Percentiles rank a stretch among this genome's conserved stretches.
These are phyloP conservation scores for Endothia cerciana DNA, from an alignment of 2,329 filamentous ascomycete species.

Conservation along the genomic window DNA sequence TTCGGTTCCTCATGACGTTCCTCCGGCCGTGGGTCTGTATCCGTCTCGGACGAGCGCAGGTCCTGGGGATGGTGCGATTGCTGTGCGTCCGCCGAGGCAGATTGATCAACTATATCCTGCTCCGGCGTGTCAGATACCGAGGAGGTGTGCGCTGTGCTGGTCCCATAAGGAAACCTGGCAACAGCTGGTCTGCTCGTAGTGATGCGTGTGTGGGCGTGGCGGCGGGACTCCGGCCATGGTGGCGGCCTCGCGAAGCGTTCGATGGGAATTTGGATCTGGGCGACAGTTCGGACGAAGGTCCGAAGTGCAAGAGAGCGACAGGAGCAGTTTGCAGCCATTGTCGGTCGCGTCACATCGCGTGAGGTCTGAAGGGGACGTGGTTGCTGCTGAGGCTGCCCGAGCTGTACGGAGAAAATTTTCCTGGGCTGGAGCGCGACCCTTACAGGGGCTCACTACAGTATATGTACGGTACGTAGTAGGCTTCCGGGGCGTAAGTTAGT, in stretches of 20 bases:
- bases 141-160: not conserved
- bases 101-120: not conserved
- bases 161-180: not conserved
- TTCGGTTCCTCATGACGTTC: not conserved
- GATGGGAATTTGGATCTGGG: slow-evolving; percentile 42
- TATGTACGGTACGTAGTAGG: not conserved
- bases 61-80: not conserved
- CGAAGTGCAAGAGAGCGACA: slow-evolving; percentile 51
- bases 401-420: slow-evolving; percentile 7
- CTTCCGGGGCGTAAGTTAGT: too few species aligned
- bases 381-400: not conserved
- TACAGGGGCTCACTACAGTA: not conserved
- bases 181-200: not conserved
- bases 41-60: not conserved
- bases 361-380: not conserved
- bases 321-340: slow-evolving; percentile 39
- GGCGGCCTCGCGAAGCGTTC: slow-evolving; percentile 2
- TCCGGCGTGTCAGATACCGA: not conserved
- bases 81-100: not conserved
- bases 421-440: not conserved
- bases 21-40: not conserved
- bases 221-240: slow-evolving; percentile 16
- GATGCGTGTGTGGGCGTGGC: not conserved
- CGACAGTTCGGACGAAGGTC: slow-evolving; percentile 53
- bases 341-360: not conserved